Evolutionary conservation across 371 early-diverging fungal species (phyloP), one percentile per base, ranked within the genome.

Genomic region (Mucor mucedo): DNA sequence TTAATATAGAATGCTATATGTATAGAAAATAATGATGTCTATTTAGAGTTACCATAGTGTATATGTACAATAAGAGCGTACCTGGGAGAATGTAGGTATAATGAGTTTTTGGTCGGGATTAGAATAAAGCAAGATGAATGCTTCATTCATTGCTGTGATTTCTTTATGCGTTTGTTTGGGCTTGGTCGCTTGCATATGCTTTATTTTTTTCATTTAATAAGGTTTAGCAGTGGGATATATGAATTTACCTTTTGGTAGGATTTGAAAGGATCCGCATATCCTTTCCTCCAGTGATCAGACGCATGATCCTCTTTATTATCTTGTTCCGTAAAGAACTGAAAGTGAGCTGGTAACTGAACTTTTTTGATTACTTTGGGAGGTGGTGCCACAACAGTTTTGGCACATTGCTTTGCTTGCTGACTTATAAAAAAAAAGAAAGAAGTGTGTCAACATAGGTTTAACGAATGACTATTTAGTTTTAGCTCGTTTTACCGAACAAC

Each of bases 401-500:
- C 54, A 47, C 67, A 76, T 42, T 66, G 44, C n/a, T 66, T 69
- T 0, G 79, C 73, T 50, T 81, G 79, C 48, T 73, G 45, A 39
- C 79, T 81, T 49, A 21, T 2, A 14, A 38, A 21, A 14, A 38
- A 21, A 38, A 28, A 9, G 6, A 41, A 10, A 29, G 44, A 14
- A n/a, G 42, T 9, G 11, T 29, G 30, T 32, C 28, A 41, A 53
- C 8, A 33, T 21, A 14, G 21, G 21, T 21, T 21, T 21, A 1
- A 21, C 21, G 21, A 1, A 21, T 21, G 21, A 21, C 21, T 21
- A 21, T 21, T 21, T 21, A 21, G 21, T 21, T 21, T 21, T 21
- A 21, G 21, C 35, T 35, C 35, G n/a, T 2, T 32, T 69, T 75
- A 78, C 82, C 82, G 61, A n/a, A 81, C 82, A 53, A 73, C 58